Evolutionary conservation across 1,284 basidiomycete genomes (phyloP), one percentile per base, ranked within the genome.

Genomic region (Agaricales sp.): DNA sequence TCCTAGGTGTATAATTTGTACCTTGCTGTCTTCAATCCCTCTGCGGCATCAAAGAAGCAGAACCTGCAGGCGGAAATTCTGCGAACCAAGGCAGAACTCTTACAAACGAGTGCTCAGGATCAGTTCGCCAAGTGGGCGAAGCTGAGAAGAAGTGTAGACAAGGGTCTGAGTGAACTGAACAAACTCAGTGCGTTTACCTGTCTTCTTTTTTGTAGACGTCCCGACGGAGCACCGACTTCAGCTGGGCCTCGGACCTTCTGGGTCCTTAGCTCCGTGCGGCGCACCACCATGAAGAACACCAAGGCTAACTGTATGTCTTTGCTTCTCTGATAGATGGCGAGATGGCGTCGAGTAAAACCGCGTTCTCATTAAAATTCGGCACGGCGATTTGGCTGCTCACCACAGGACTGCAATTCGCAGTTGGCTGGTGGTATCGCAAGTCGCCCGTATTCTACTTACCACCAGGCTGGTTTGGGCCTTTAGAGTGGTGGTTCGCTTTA

Each of bases 111-210:
- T 58, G 89, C 92, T 12, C 95, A 99, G 63, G 95, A 98, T 62
- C 88, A 99, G 63, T 99, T 99, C 64, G 90, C 94, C 14, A 98
- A 93, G 68, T 99, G 96, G 96, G 95, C 95, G 43, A 95, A 93
- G 69, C 68, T 99, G 58, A 73, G 89, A 59, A 69, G 96, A 54
- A 89, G 79, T 56, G 82, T 97, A 25, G 96, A 99, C 69, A 97
- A 96, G 67, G 87, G 87, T 3, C 65, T 96, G n/a, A 78, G 80
- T 23, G 92, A 98, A 46, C 73, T 99, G n/a, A 95, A 99, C 69
- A 87, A 84, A 64, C 74, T 89, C 55, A 98, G 90, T 92, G 65
- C 67, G 88, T 82, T n/a, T 11, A 35, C 8, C 30, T 35, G 8
- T 43, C 38, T 51, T 46, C 26, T 26, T 44, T 46, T 50, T 49